Evolutionary conservation across 257 asterid genomes (phyloP).

Genomic region (Plectranthus barbatus): DNA sequence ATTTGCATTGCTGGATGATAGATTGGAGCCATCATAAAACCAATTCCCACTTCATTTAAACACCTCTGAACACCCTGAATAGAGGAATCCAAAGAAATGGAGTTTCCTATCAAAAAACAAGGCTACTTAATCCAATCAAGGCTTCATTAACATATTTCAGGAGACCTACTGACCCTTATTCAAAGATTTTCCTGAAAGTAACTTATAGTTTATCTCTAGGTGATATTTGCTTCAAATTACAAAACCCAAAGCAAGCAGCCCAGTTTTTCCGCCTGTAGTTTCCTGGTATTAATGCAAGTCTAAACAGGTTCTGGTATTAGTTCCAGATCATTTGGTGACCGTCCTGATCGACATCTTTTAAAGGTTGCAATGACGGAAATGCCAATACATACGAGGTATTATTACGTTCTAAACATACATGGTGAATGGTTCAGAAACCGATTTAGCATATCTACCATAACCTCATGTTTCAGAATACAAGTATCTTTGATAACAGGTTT

Average conservation of each 20-base stretch:
- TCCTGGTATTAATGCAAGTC: neutral
- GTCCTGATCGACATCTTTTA: neutral
- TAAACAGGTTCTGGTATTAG: neutral
- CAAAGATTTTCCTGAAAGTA: too few species aligned
- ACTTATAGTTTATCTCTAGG: too few species aligned
- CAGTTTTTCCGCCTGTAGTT: neutral
- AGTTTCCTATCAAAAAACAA: too few species aligned
- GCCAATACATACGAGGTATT: neutral
- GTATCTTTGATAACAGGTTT: too few species aligned
- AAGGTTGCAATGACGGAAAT: neutral
- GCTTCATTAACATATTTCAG: too few species aligned
- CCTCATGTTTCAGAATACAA: neutral
- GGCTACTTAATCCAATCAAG: neutral
- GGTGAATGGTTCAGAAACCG: neutral
- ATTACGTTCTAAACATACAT: neutral
- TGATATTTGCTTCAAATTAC: too few species aligned
- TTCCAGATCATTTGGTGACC: too few species aligned
- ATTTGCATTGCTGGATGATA: constrained; percentile 75
- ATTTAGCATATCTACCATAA: neutral
- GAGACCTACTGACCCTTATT: too few species aligned
- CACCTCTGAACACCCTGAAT: constrained; percentile 50
- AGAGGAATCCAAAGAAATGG: too few species aligned
- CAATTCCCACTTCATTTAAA: constrained; percentile 55
- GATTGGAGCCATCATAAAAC: constrained; percentile 65
- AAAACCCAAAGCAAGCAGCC: neutral